phyloP scores from a whole-genome alignment of 495 filamentous ascomycete genomes.

The Neohortaea acidophila region DNA sequence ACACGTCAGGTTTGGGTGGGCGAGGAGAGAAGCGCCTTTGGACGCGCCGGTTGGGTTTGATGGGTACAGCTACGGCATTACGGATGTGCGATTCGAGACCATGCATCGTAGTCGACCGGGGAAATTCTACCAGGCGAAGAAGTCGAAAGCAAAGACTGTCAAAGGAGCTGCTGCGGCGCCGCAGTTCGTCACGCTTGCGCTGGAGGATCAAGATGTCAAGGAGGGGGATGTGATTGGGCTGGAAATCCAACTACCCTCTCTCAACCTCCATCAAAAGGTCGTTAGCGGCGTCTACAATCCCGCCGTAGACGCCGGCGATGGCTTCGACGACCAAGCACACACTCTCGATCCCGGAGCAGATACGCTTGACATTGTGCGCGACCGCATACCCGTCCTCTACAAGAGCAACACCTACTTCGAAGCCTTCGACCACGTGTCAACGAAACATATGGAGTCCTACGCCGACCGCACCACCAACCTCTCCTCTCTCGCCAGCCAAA shows the following conservation, averaged over 20 bases:
- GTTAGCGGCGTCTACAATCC: slow-evolving; percentile 77
- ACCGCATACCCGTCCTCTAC: slow-evolving; percentile 84
- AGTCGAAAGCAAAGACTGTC: slow-evolving; percentile 29
- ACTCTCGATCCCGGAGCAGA: slow-evolving; percentile 21
- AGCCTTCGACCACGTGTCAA: slow-evolving; percentile 75
- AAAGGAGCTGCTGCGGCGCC: slow-evolving; percentile 38
- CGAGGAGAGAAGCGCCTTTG: slow-evolving; percentile 73
- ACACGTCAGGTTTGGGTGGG: slow-evolving; percentile 83
- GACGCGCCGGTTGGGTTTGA: slow-evolving; percentile 93
- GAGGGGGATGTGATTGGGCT: slow-evolving; percentile 93
- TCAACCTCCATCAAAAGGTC: slow-evolving; percentile 72
- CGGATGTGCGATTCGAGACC: slow-evolving; percentile 77
- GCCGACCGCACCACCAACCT: slow-evolving; percentile 55
- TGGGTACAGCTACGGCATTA: slow-evolving; percentile 87
- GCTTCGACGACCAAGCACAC: slow-evolving; percentile 33
- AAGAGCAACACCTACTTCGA: slow-evolving; percentile 91
- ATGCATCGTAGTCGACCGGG: slow-evolving; percentile 85
- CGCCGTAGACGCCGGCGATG: slow-evolving; percentile 49
- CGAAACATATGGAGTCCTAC: slow-evolving; percentile 77
- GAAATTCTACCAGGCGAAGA: slow-evolving; percentile 53
- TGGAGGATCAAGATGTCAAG: slow-evolving; percentile 27
- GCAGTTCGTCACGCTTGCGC: slow-evolving; percentile 19
- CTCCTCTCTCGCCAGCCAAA: slow-evolving; percentile 21
- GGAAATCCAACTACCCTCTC: slow-evolving; percentile 76
- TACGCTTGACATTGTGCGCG: slow-evolving; percentile 70